Conservation (phyloP, 2,329 filamentous ascomycete species). For the Diaporthe destruens region DNA sequence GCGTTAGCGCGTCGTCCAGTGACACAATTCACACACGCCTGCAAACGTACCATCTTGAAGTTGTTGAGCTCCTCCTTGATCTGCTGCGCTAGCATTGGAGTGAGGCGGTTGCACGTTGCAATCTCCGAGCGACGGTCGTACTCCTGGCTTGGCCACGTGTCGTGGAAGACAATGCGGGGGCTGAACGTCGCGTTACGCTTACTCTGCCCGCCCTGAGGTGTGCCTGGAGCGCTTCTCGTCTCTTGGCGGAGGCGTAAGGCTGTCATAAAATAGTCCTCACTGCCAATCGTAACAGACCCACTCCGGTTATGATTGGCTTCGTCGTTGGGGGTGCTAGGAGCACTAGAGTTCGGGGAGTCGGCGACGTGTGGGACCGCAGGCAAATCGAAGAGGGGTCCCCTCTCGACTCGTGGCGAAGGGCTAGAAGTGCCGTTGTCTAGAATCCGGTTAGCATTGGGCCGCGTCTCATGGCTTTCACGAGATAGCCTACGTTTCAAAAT, state of each 20-base stretch:
- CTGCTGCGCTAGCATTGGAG: conserved; percentile 96
- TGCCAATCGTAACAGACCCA: conserved; percentile 80
- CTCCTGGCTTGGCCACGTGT: conserved; percentile 95
- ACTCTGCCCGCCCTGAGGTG: conserved; percentile 72
- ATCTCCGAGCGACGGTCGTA: conserved; percentile 97
- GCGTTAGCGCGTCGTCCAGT: conserved; percentile 55
- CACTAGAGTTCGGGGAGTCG: conserved; percentile 86
- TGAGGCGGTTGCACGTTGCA: conserved; percentile 97
- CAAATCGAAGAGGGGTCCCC: conserved; percentile 66
- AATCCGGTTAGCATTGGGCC: conserved; percentile 42
- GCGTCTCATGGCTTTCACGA: background rate
- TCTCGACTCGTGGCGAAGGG: conserved; percentile 75
- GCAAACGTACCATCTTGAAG: conserved; percentile 91
- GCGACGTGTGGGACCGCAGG: conserved; percentile 73
- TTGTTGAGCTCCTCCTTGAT: conserved; percentile 99
- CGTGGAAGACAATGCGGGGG: conserved; percentile 92
- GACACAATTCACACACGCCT: background rate
- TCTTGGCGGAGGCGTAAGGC: conserved; percentile 80
- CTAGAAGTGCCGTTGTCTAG: conserved; percentile 70
- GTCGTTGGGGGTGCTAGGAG: conserved; percentile 88
- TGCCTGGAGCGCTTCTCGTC: conserved; percentile 83
- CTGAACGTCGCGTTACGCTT: conserved; percentile 83
- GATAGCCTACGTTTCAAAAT: conserved; percentile 85
- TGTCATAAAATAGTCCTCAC: conserved; percentile 91
- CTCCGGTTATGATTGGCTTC: conserved; percentile 76